These are phyloP conservation scores for Diaporthe eres DNA, from an alignment of 2,329 filamentous ascomycete genomes.

Conservation along the genomic window DNA sequence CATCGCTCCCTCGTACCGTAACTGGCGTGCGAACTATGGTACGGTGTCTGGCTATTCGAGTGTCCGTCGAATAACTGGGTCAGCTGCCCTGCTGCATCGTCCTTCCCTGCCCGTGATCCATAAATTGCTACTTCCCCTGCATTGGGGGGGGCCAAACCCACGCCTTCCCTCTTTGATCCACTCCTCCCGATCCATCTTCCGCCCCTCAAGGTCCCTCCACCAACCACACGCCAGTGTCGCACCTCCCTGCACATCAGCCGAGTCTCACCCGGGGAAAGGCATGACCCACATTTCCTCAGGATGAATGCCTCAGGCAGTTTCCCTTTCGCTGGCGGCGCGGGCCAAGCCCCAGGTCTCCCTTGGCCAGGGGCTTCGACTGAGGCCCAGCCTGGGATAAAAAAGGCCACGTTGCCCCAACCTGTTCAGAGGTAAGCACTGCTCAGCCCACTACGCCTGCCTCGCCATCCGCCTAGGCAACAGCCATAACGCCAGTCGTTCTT, in stretches of 20 bases:
- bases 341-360: constrained; percentile 12
- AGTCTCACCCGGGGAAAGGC: constrained; percentile 34
- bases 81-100: constrained; percentile 10
- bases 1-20: background rate
- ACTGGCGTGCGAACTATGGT: background rate
- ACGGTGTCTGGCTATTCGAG: background rate
- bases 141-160: constrained; percentile 30
- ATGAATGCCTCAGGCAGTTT: constrained; percentile 3
- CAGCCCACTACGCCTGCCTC: constrained; percentile 17
- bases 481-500: constrained; percentile 10
- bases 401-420: constrained; percentile 41
- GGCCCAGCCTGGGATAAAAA: constrained; percentile 36
- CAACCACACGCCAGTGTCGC: constrained; percentile 36
- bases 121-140: constrained; percentile 34
- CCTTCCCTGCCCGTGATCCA: constrained; percentile 29
- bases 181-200: constrained; percentile 34
- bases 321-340: background rate
- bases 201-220: constrained; percentile 15
- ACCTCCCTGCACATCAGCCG: constrained; percentile 38
- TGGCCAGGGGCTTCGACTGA: constrained; percentile 29
- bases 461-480: constrained; percentile 27
- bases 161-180: constrained; percentile 32
- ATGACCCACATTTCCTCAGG: constrained; percentile 10
- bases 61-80: constrained; percentile 8
- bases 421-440: constrained; percentile 8